phyloP scores from a whole-genome alignment of 768 basidiomycete species.

The Podaxis sp. region DNA sequence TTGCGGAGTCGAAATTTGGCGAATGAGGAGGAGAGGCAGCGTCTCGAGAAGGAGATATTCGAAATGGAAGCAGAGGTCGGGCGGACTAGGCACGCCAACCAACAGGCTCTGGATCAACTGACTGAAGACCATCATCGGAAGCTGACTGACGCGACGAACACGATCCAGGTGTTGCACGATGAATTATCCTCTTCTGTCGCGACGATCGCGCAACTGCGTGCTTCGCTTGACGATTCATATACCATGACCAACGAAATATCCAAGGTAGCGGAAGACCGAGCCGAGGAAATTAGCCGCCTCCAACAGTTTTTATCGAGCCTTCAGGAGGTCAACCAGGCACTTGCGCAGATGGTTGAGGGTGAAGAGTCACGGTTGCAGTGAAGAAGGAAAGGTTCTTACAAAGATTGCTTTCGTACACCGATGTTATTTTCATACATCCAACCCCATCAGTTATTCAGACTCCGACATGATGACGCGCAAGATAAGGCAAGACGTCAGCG shows the following conservation, averaged over 20 bases:
- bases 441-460: no score
- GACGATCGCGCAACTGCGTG: not conserved
- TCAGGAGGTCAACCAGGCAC: not conserved
- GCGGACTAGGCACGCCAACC: not conserved
- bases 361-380: not conserved
- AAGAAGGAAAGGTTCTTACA: no score
- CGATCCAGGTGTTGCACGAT: not conserved
- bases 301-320: not conserved
- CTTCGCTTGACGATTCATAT: not conserved
- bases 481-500: no score
- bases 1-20: not conserved
- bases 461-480: no score
- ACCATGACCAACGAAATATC: not conserved
- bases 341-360: not conserved
- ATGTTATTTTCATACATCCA: no score
- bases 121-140: not conserved
- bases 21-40: not conserved
- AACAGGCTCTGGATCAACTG: not conserved
- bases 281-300: not conserved
- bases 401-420: no score
- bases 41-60: not conserved
- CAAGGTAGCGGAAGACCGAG: not conserved
- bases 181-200: not conserved
- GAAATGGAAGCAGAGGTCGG: not conserved
- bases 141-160: not conserved